phyloP scores from a whole-genome alignment of 2,329 filamentous ascomycete species.

The Epicoccum nigrum region DNA sequence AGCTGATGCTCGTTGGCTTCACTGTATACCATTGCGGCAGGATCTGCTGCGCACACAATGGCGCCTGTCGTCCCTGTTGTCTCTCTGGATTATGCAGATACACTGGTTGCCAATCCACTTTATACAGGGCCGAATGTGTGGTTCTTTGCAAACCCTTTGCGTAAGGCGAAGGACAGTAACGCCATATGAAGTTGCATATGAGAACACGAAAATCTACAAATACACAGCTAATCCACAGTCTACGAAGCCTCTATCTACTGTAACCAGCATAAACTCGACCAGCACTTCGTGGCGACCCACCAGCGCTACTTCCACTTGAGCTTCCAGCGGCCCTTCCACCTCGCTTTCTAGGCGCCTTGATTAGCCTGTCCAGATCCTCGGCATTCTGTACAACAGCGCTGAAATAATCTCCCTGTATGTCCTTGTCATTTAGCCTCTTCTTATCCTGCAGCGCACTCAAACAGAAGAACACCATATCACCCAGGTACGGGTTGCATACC shows the following conservation, averaged over 20 bases:
- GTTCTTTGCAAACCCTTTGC: too few species aligned
- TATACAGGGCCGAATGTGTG: too few species aligned
- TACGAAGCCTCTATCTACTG: neutral
- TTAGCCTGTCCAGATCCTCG: constrained; percentile 26
- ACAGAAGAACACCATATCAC: constrained; percentile 31
- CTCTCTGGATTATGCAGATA: too few species aligned
- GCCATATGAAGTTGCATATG: too few species aligned
- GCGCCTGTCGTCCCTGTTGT: too few species aligned
- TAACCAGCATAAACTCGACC: neutral
- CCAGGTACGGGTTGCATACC: constrained; percentile 26
- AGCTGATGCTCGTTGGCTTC: too few species aligned
- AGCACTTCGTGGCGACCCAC: neutral
- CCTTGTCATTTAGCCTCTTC: neutral
- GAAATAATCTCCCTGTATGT: constrained; percentile 19
- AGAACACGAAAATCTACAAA: neutral
- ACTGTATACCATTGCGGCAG: too few species aligned
- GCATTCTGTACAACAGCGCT: constrained; percentile 28
- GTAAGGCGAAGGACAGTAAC: too few species aligned
- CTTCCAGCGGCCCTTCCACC: neutral
- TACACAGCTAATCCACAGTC: neutral
- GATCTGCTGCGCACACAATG: too few species aligned
- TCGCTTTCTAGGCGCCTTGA: constrained; percentile 14
- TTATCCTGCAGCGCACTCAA: constrained; percentile 24
- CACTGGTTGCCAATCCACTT: too few species aligned
- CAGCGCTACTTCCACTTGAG: neutral